Base-by-base conservation (phyloP, 208 protist genomes). In the Sergeia podlipaevii region DNA sequence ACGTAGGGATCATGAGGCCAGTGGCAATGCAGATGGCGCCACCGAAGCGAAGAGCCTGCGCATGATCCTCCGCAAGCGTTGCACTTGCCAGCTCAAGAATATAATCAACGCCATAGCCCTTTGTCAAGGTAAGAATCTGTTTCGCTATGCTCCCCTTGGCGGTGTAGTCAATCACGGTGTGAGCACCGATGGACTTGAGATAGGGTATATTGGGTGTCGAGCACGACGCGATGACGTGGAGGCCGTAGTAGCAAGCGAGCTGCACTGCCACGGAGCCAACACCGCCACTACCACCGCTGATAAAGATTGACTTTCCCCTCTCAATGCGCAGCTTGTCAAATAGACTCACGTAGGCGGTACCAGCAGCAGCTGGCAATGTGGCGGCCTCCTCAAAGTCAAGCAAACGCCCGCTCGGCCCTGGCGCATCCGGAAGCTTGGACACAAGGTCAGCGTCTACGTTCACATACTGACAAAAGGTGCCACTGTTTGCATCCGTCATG, bases 81-180 rank as follows among this genome's bases (percentile, higher is more conserved):
- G 71, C 66, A 20, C 59, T 48, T 0, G 71, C 73, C 29, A 61
- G 65, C 51, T 95, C 84, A 41, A 95, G 60, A 28, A 91, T 36
- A 62, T 87, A 95, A 54, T 95, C 88, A 10, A 92, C 84, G n/a
- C 88, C 88, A 47, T 77, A 64, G 34, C 69, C 68, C 4, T 76
- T 45, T 33, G 86, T 91, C 30, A 61, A 38, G 33, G 32, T 38
- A 17, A 89, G 60, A 34, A 87, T 70, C 17, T 75, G 66, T 34
- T 69, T 69, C 8, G 78, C 68, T 0, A 88, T 62, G 60, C 90
- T 64, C 7, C 24, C 36, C 4, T 34, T 52, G 8, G 46, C 17
- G 4, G 75, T 86, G 60, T 90, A 89, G 41, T 95, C 88, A 8
- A 95, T 26, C 3, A 89, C 77, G 55, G 55, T 60, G 48, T 95